phyloP scores from a whole-genome alignment of 495 filamentous ascomycete genomes.

The Astrothelium subdiscretum region DNA sequence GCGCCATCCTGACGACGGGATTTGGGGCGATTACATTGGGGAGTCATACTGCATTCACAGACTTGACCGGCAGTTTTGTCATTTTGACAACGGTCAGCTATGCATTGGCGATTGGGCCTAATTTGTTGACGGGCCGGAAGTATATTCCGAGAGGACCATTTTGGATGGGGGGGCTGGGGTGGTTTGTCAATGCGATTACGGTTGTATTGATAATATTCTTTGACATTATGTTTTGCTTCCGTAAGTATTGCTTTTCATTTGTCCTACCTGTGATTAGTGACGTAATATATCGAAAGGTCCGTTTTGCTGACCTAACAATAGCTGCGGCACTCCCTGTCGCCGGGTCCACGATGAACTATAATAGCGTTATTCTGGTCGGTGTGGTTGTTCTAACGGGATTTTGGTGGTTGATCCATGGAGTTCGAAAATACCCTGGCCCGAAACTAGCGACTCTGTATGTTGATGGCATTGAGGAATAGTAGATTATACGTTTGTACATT shows the following conservation, averaged over 20 bases:
- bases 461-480: slow-evolving; percentile 13
- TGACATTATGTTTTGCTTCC: slow-evolving; percentile 66
- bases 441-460: slow-evolving; percentile 41
- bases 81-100: slow-evolving; percentile 65
- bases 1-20: slow-evolving; percentile 47
- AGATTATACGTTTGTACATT: neutral
- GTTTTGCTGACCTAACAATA: neutral
- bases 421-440: slow-evolving; percentile 45
- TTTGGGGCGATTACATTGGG: slow-evolving; percentile 69
- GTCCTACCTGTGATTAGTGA: neutral
- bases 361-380: slow-evolving; percentile 30
- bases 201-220: slow-evolving; percentile 58
- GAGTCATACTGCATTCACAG: slow-evolving; percentile 60
- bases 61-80: slow-evolving; percentile 64
- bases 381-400: slow-evolving; percentile 33
- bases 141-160: slow-evolving; percentile 59
- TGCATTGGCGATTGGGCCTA: slow-evolving; percentile 61
- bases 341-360: slow-evolving; percentile 24
- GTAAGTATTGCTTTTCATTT: slow-evolving; percentile 6
- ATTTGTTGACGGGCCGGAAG: slow-evolving; percentile 52
- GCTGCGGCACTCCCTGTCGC: neutral
- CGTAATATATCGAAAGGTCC: too few species aligned
- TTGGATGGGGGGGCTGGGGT: slow-evolving; percentile 50
- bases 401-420: slow-evolving; percentile 56
- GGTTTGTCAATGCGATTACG: slow-evolving; percentile 44